Conservation (phyloP, 768 basidiomycete species). For the Pseudohyphozyma bogoriensis region DNA sequence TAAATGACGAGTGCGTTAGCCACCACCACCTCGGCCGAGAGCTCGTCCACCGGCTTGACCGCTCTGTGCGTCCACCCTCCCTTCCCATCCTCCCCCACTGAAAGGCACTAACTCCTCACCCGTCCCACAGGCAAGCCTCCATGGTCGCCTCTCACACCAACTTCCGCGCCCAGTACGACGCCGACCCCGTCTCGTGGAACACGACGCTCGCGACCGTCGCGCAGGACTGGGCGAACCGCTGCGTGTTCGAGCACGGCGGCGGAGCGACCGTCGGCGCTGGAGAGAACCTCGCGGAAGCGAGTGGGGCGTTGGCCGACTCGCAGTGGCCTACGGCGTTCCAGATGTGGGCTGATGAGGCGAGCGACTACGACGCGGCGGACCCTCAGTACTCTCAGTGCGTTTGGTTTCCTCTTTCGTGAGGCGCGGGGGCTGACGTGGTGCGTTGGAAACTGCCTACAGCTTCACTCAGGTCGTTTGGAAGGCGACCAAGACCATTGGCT, state of each 20-base stretch:
- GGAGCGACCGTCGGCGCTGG: background rate
- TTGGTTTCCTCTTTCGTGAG: too few species aligned
- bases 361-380: conserved; percentile 24
- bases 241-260: conserved; percentile 33
- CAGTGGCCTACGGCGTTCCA: conserved; percentile 23
- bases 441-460: too few species aligned
- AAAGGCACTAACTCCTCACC: too few species aligned
- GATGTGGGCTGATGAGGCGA: conserved; percentile 31
- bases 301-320: conserved; percentile 3
- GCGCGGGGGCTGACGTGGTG: too few species aligned
- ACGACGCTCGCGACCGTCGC: conserved; percentile 32
- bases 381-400: too few species aligned
- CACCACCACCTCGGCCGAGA: too few species aligned
- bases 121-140: too few species aligned
- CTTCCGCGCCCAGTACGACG: conserved; percentile 29
- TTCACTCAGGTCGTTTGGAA: conserved; percentile 32
- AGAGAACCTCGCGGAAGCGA: conserved; percentile 32
- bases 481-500: conserved; percentile 33
- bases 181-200: conserved; percentile 33
- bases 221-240: conserved; percentile 28
- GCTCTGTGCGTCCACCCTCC: too few species aligned
- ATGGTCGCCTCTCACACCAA: conserved; percentile 27
- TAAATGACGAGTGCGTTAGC: too few species aligned
- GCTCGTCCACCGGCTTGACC: too few species aligned
- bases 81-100: too few species aligned